Base-by-base conservation (phyloP, 2,329 filamentous ascomycete species). In the Exophiala sideris region DNA sequence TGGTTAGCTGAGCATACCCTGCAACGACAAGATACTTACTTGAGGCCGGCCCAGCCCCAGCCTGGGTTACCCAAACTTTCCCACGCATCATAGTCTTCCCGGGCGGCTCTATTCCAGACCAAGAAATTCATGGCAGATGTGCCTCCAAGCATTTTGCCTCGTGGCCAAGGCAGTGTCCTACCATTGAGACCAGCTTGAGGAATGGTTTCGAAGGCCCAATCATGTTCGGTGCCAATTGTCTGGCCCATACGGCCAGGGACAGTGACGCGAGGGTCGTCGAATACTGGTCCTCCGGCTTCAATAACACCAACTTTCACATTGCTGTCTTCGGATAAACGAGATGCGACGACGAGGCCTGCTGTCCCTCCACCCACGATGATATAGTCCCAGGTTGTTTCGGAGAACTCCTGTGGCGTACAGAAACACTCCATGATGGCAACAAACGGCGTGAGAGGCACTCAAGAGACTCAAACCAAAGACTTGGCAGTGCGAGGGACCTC, bases 11-110 rank as follows among this genome's bases (percentile, higher is more conserved):
- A 1, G 35, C 11, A 10, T 18, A 12, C 10, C 35, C 14, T 11
- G 11, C 35, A 5, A 12, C 6, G 3, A 12, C 35, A 16, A 12
- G 35, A 1, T 12, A 38, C 35, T 38, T 38, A 16, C 35, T 38
- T 38, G 11, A 38, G 35, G 11, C 35, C 35, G 35, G 35, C 35
- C 35, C 35, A 38, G 7, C 14, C 35, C 35, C 35, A 38, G 10
- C 35, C 35, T 38, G 35, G 35, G 3, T 38, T 38, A 12, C 35
- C 35, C 1, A 38, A 18, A 41, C 39, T 21, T 21, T 68, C 73
- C 78, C 76, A 79, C 41, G 70, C 66, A 12, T 79, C 69, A 56
- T 73, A 80, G 57, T 79, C 76, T 4, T 65, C 61, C 1, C 66
- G 63, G 35, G 70, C 67, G 2, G 76, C 76, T 20, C 76, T 73